Percentiles rank a stretch among this genome's conserved stretches.
These are phyloP conservation scores for Aschersonia sp. DNA, from an alignment of 2,329 filamentous ascomycete genomes.

Conservation along the genomic window DNA sequence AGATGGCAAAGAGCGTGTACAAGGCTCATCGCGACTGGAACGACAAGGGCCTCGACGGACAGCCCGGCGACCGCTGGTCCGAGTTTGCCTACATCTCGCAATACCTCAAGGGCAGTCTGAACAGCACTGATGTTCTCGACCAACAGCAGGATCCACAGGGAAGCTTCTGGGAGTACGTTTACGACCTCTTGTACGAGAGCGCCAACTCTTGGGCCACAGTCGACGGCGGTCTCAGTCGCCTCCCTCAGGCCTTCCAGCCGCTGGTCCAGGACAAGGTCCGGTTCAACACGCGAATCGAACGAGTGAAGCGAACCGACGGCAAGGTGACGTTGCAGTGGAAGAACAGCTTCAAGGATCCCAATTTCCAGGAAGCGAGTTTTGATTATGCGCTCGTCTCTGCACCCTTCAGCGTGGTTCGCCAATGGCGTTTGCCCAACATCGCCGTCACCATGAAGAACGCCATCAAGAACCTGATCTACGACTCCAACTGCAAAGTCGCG, in stretches of 20 bases:
- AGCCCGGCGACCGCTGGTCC: conserved; percentile 47
- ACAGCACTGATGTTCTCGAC: conserved; percentile 32
- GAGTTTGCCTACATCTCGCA: conserved; percentile 49
- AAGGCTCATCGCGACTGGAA: conserved; percentile 25
- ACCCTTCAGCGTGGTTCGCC: conserved; percentile 48
- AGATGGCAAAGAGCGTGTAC: conserved; percentile 27
- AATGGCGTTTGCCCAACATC: conserved; percentile 40
- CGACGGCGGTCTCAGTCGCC: conserved; percentile 3
- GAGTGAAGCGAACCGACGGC: conserved; percentile 35
- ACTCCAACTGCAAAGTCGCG: conserved; percentile 40
- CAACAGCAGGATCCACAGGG: conserved; percentile 17
- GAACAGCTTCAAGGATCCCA: conserved; percentile 20
- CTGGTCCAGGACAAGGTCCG: conserved; percentile 41
- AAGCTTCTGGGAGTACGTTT: conserved; percentile 30
- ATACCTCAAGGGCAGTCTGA: conserved; percentile 35
- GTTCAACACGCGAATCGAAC: conserved; percentile 41
- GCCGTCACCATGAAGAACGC: conserved; percentile 28
- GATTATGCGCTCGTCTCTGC: conserved; percentile 54
- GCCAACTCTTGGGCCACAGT: conserved; percentile 11
- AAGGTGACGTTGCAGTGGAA: conserved; percentile 47
- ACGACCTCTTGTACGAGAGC: conserved; percentile 3
- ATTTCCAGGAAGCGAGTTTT: conserved; percentile 33
- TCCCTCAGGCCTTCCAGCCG: conserved; percentile 46
- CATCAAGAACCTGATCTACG: conserved; percentile 30
- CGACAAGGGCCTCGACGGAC: conserved; percentile 19